Evolutionary conservation across 495 filamentous ascomycete genomes (phyloP).

Genomic region (Neurospora sp.): DNA sequence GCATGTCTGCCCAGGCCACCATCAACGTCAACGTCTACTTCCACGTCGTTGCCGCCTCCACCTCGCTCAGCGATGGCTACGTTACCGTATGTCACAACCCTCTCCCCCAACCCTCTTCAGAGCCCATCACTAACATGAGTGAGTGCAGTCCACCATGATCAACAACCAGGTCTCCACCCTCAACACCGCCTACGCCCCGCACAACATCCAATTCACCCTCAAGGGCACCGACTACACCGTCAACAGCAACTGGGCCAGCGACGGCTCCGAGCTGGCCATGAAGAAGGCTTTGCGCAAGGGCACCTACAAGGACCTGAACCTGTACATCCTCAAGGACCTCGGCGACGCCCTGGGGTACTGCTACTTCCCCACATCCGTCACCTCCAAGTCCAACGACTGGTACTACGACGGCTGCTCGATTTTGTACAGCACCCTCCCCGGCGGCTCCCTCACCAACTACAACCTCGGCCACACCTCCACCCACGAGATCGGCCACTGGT

Average conservation of each 20-base stretch:
- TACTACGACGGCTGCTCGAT: slow-evolving; percentile 51
- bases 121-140: not conserved
- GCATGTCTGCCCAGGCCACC: slow-evolving; percentile 11
- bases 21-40: slow-evolving; percentile 47
- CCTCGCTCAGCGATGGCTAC: slow-evolving; percentile 34
- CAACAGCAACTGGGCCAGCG: slow-evolving; percentile 46
- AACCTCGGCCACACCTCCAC: slow-evolving; percentile 49
- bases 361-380: slow-evolving; percentile 34
- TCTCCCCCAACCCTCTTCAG: too few relatives aligned
- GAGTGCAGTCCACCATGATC: slow-evolving; percentile 25
- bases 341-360: slow-evolving; percentile 47
- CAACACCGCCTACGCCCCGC: slow-evolving; percentile 40
- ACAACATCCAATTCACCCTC: slow-evolving; percentile 45
- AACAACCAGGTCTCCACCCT: slow-evolving; percentile 35
- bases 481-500: slow-evolving; percentile 61
- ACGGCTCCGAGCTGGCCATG: slow-evolving; percentile 41
- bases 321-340: slow-evolving; percentile 51
- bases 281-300: slow-evolving; percentile 51
- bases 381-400: slow-evolving; percentile 27
- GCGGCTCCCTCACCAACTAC: slow-evolving; percentile 39
- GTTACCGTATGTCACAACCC: slow-evolving; percentile 29
- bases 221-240: slow-evolving; percentile 42
- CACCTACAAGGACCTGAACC: slow-evolving; percentile 48
- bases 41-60: slow-evolving; percentile 48
- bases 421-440: slow-evolving; percentile 42